Evolutionary conservation across 2,329 filamentous ascomycete species (phyloP), one percentile per base, ranked within the genome.

Genomic region (Xylariaceae sp.): DNA sequence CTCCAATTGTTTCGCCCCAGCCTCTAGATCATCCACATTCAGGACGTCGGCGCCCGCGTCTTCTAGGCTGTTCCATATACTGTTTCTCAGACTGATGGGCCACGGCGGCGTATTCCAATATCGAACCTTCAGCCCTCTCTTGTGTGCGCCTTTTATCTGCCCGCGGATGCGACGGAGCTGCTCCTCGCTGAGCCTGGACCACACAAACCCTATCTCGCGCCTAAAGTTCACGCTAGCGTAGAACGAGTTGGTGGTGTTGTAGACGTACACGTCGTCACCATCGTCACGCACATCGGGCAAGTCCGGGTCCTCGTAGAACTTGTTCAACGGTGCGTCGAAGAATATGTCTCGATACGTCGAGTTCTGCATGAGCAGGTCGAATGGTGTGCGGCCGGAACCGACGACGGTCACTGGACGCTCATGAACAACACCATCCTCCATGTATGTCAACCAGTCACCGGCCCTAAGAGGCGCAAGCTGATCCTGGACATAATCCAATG

Each of bases 391-490:
- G 9, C 87, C 87, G 1, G 85, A 88, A 1, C 80, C 84, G 1
- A 90, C 84, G 1, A 89, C 79, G 0, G 86, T 89, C 37, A 90
- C 70, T 0, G 83, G 81, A 1, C 85, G 74, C 27, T 71, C 65
- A 39, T 79, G 67, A 2, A 86, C 65, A 12, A 71, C 65, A 12
- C 73, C 75, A 47, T 83, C 74, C 29, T 80, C 72, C 50, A 80
- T 76, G 56, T 72, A 75, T 9, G 75, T 78, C 26, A 86, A 67
- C 75, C 77, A 88, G n/a, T 78, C 78, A 41, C 72, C 74, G 41
- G 79, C 71, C 3, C 84, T 75, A 5, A 89, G 73, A 1, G 84
- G 79, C 53, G 80, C 72, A 0, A 89, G 74, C 53, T 85, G 78
- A 34, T 72, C 65, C 12, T 80, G 60, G 0, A 86, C 76, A 47